Conservation (phyloP, 2,329 filamentous ascomycete species). For the Aspergillus udagawae region DNA sequence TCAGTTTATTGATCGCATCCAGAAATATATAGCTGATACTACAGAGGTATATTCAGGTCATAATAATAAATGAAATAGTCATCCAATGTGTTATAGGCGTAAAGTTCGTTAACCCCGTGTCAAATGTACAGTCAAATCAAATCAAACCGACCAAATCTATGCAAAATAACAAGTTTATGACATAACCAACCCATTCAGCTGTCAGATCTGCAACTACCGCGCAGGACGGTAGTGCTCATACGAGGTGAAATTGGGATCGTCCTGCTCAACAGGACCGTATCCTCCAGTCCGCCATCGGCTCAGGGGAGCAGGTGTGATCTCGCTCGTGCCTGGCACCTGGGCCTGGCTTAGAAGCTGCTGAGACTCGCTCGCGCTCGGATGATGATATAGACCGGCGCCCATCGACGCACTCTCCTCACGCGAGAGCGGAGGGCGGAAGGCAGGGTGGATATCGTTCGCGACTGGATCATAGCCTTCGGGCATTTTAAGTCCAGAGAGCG, state of each 20-base stretch:
- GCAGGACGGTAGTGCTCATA: constrained; percentile 32
- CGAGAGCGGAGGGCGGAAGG: constrained; percentile 31
- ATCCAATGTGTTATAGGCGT: neutral
- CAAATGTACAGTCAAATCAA: neutral
- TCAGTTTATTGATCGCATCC: neutral
- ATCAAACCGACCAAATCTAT: neutral
- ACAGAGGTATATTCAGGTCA: constrained; percentile 1
- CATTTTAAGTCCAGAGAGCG: constrained; percentile 22
- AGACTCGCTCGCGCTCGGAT: constrained; percentile 38
- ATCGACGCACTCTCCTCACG: constrained; percentile 20
- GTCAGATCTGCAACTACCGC: constrained; percentile 10
- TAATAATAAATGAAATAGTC: neutral
- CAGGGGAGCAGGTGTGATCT: constrained; percentile 17
- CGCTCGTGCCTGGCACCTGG: constrained; percentile 26
- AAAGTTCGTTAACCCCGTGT: neutral
- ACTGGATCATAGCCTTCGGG: constrained; percentile 23
- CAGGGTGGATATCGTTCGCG: constrained; percentile 30
- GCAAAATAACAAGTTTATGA: neutral
- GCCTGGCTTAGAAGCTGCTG: constrained; percentile 34
- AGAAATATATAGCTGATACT: neutral
- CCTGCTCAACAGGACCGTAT: constrained; percentile 37
- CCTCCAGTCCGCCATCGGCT: constrained; percentile 35
- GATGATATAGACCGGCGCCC: constrained; percentile 28
- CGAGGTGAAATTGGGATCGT: constrained; percentile 29
- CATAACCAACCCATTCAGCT: neutral